Evolutionary conservation across 768 basidiomycete species (phyloP).

Genomic region (Tricholoma furcatifolium): DNA sequence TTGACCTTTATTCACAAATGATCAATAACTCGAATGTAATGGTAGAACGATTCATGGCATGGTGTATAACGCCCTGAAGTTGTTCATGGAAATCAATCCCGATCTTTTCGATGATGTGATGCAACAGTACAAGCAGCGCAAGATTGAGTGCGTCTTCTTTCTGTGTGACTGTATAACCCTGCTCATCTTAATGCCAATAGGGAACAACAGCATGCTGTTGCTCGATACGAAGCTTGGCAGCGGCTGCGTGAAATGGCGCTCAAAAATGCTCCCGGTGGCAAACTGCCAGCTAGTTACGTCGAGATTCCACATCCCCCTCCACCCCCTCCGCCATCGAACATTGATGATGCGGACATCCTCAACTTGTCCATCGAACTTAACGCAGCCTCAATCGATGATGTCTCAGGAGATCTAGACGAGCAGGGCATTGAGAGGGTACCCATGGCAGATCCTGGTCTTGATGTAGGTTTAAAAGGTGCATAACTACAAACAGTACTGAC

Average conservation of each 20-base stretch:
- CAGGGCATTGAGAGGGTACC: constrained; percentile 86
- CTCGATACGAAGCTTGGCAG: constrained; percentile 89
- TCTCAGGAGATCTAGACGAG: constrained; percentile 71
- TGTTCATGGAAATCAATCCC: constrained; percentile 99
- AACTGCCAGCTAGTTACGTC: constrained; percentile 68
- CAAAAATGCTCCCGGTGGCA: constrained; percentile 64
- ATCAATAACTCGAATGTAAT: not conserved
- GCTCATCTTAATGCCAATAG: constrained; percentile 36
- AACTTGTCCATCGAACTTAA: constrained; percentile 90
- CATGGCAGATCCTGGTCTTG: constrained; percentile 87
- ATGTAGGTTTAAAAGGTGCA: constrained; percentile 50
- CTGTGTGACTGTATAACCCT: not conserved
- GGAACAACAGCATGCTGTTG: constrained; percentile 83
- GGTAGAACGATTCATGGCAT: constrained; percentile 95
- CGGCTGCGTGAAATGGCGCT: constrained; percentile 76
- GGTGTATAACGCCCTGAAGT: constrained; percentile 97
- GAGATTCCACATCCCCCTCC: constrained; percentile 73
- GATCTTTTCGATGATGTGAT: constrained; percentile 93
- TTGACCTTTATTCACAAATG: constrained; percentile 4
- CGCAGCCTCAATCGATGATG: constrained; percentile 76
- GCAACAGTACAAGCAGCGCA: constrained; percentile 89
- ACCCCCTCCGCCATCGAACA: constrained; percentile 62
- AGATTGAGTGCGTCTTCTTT: constrained; percentile 65
- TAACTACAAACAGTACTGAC: not conserved
- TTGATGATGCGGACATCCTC: constrained; percentile 84